Conservation (phyloP, 176 grass and related monocot genomes). For the Lolium perenne region DNA sequence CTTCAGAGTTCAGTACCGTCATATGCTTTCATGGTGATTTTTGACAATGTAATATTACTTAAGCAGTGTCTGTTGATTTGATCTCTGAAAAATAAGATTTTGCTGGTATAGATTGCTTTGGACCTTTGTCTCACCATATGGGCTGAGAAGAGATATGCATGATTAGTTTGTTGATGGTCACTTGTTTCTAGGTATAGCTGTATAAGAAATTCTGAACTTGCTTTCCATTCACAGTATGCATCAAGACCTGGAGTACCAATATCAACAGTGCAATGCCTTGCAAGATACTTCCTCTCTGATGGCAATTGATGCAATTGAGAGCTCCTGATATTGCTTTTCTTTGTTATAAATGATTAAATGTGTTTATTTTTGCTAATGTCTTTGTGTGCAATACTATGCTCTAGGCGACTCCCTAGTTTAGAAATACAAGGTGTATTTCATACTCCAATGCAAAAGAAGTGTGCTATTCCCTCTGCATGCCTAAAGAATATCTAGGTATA, state of each 20-base stretch:
- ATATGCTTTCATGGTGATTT: not conserved
- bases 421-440: not conserved
- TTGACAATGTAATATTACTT: not conserved
- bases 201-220: not conserved
- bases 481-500: not conserved
- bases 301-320: not conserved
- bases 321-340: constrained; percentile 6
- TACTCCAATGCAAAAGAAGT: not conserved
- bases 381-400: not conserved
- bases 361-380: not conserved
- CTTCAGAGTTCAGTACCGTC: constrained; percentile 45
- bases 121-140: not conserved
- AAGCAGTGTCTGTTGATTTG: not conserved
- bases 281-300: not conserved
- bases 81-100: not conserved
- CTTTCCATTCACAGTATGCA: not conserved
- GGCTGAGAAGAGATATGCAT: not conserved
- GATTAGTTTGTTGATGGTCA: not conserved
- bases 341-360: not conserved
- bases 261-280: not conserved
- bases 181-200: not conserved
- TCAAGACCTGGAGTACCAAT: not conserved
- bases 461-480: no score
- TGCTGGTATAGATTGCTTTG: not conserved
- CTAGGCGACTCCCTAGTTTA: not conserved